A percentile compares a stretch with the other conserved stretches of the same genome.
Evolutionary conservation across 1,139 yeast genomes (phyloP).

Genomic region (Debaryomycetaceae sp.): DNA sequence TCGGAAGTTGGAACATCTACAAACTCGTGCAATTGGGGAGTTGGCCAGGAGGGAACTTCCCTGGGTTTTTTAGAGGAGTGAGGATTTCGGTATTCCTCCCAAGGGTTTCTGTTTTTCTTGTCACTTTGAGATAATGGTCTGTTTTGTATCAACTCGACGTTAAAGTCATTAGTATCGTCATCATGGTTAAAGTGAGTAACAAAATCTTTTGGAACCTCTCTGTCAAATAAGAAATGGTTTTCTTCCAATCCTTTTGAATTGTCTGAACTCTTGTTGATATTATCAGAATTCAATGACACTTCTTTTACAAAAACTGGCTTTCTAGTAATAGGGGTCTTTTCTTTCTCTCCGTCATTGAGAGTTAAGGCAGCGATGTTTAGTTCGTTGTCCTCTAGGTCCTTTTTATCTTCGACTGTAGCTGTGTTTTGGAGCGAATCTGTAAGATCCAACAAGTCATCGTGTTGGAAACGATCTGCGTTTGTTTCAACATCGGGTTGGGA

Average conservation of each 20-base stretch:
- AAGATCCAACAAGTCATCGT: background rate
- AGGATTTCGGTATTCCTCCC: conserved; percentile 1
- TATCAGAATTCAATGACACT: background rate
- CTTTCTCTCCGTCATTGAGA: background rate
- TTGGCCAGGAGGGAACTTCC: background rate
- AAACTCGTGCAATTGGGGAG: background rate
- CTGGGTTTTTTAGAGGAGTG: background rate
- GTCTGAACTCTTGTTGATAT: background rate
- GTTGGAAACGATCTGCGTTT: background rate
- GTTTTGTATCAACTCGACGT: background rate
- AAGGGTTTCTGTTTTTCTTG: conserved; percentile 16
- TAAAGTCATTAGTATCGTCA: background rate
- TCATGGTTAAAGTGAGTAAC: background rate
- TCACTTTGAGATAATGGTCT: background rate
- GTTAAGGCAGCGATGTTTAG: background rate
- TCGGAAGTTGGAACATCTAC: background rate
- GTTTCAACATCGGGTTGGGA: background rate
- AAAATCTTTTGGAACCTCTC: background rate
- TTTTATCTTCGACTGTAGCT: conserved; percentile 1
- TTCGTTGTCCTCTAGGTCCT: background rate
- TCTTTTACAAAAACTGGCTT: background rate
- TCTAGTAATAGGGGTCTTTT: background rate
- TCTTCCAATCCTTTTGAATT: background rate
- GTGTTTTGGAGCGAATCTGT: background rate
- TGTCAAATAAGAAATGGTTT: background rate